phyloP scores from a whole-genome alignment of 495 filamentous ascomycete genomes.

The Penicillium samsonianum region DNA sequence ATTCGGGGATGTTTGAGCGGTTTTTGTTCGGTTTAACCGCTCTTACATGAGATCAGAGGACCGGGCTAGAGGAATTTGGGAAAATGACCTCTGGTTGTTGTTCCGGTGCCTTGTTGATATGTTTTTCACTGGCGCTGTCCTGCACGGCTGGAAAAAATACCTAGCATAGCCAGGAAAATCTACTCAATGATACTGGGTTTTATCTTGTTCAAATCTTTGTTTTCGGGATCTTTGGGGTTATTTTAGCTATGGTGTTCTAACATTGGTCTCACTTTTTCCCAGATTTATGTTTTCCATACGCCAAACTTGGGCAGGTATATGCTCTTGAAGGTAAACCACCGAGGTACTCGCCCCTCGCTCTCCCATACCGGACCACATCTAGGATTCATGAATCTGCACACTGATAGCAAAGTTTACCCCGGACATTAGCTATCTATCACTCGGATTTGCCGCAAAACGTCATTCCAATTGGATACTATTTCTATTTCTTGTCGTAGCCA shows the following conservation, averaged over 20 bases:
- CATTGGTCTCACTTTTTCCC: background rate
- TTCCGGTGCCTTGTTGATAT: slow-evolving; percentile 32
- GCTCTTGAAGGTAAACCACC: background rate
- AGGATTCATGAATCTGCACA: background rate
- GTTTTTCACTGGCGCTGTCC: slow-evolving; percentile 35
- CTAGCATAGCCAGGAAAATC: slow-evolving; percentile 42
- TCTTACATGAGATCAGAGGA: slow-evolving; percentile 22
- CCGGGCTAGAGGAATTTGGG: slow-evolving; percentile 24
- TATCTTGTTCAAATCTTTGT: slow-evolving; percentile 28
- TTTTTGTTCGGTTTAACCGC: slow-evolving; percentile 19
- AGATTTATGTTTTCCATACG: slow-evolving; percentile 44
- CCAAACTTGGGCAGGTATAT: background rate
- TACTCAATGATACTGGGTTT: slow-evolving; percentile 40
- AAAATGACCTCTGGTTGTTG: slow-evolving; percentile 20
- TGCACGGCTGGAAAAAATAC: slow-evolving; percentile 37
- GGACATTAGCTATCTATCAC: background rate
- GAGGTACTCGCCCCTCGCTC: background rate
- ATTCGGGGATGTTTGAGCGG: slow-evolving; percentile 27
- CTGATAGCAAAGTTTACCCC: background rate
- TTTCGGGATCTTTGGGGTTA: background rate
- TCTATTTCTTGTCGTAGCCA: background rate
- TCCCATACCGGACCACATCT: background rate
- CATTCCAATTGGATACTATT: background rate
- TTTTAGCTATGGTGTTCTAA: background rate
- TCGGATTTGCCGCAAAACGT: background rate